phyloP scores from a whole-genome alignment of 805 yeast species.

The Kregervanrija delftensis region DNA sequence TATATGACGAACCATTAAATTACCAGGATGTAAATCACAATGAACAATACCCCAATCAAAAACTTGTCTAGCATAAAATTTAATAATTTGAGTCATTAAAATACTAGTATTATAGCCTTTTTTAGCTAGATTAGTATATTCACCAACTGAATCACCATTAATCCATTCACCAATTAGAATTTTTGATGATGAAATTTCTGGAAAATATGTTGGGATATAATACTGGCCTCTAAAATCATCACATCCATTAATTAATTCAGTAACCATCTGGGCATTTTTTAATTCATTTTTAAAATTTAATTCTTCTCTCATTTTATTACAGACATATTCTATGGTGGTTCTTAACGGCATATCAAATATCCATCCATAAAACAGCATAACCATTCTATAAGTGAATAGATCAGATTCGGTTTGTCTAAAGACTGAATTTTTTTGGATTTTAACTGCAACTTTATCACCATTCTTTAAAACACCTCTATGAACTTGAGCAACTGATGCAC shows the following conservation, averaged over 20 bases:
- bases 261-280: conserved; percentile 40
- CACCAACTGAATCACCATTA: conserved; percentile 57
- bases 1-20: conserved; percentile 46
- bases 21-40: conserved; percentile 81
- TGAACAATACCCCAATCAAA: conserved; percentile 65
- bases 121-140: conserved; percentile 34
- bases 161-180: conserved; percentile 71
- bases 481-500: conserved; percentile 72
- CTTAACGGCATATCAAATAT: conserved; percentile 60
- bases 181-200: conserved; percentile 38
- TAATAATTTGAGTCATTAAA: conserved; percentile 45
- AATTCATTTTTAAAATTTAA: conserved; percentile 55
- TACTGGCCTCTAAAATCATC: conserved; percentile 31
- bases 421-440: conserved; percentile 61
- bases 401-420: conserved; percentile 55
- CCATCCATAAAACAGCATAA: conserved; percentile 46
- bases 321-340: conserved; percentile 48
- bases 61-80: conserved; percentile 49
- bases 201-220: conserved; percentile 50
- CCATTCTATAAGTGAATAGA: conserved; percentile 46
- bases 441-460: conserved; percentile 55
- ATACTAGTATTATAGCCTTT: conserved; percentile 31
- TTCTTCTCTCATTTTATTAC: conserved; percentile 52
- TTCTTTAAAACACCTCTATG: conserved; percentile 42
- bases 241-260: conserved; percentile 35